These are phyloP conservation scores for Colletotrichum cereale DNA, from an alignment of 2,329 filamentous ascomycete species.

Conservation along the genomic window DNA sequence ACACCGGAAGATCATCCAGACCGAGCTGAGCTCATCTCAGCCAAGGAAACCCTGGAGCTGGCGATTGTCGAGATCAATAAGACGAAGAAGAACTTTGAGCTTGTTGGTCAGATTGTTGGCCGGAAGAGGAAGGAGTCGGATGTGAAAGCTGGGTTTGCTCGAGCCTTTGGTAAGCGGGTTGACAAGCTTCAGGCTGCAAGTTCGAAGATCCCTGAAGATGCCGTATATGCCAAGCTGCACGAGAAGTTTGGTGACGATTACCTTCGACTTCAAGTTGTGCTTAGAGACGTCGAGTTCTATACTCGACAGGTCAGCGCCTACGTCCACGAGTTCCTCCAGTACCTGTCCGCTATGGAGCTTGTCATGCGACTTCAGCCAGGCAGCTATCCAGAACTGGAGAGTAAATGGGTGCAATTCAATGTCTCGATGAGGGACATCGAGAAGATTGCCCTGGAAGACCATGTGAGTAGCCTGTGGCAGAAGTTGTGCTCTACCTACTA, in stretches of 20 bases:
- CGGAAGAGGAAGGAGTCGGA: conserved; percentile 91
- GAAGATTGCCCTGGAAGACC: conserved; percentile 84
- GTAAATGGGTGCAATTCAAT: conserved; percentile 94
- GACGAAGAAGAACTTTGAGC: conserved; percentile 92
- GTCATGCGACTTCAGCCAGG: conserved; percentile 81
- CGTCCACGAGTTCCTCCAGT: conserved; percentile 83
- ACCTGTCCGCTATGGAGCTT: conserved; percentile 84
- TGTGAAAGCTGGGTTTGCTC: conserved; percentile 84
- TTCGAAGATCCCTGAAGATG: conserved; percentile 78
- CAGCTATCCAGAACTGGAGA: conserved; percentile 86
- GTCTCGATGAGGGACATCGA: conserved; percentile 89
- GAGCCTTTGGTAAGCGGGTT: conserved; percentile 89
- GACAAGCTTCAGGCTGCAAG: conserved; percentile 81
- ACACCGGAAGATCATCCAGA: conserved; percentile 90
- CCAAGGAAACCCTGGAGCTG: conserved; percentile 67
- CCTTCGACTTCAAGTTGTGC: conserved; percentile 90
- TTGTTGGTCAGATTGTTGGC: conserved; percentile 89
- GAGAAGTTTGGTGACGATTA: conserved; percentile 94
- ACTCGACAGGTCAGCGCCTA: conserved; percentile 84
- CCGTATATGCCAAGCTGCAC: conserved; percentile 82
- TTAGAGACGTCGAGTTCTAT: conserved; percentile 94
- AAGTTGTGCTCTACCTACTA: not conserved
- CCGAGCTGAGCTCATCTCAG: conserved; percentile 69
- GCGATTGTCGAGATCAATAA: conserved; percentile 92
- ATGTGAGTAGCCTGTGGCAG: conserved; percentile 67